Base-by-base conservation (phyloP, 768 basidiomycete species). In the Lepiota brunneoincarnata region DNA sequence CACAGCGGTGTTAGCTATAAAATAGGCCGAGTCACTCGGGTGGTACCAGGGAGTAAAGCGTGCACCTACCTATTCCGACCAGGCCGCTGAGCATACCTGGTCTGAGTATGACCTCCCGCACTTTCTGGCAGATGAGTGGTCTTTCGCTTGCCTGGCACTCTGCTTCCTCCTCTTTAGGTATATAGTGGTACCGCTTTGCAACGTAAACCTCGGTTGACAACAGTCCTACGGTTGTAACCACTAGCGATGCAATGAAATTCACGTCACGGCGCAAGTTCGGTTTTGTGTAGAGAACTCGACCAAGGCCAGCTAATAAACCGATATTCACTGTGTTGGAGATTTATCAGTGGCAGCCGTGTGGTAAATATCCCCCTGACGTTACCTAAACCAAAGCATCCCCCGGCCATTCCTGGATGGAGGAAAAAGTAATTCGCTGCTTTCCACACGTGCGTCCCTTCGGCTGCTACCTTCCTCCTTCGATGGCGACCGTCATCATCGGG, bases 331-430 rank as follows among this genome's bases (percentile, higher is more conserved):
- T 0, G 47, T 38, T 11, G n/a, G n/a, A n/a, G n/a, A n/a, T 12
- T 14, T 53, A 21, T 18, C 43, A 11, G 39, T 37, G 31, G 39
- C 38, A 51, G n/a, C 35, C 28, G 48, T 20, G 34, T 11, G 26
- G n/a, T n/a, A n/a, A n/a, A 21, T 14, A n/a, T 48, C 24, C 31
- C 17, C 34, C 5, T 26, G 23, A 6, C 72, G 79, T 15, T 58
- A 88, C 89, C 76, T 41, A 91, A 64, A 39, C 88, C 88, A 56
- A 91, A 60, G 24, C 90, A 70, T 39, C 90, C 89, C 23, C 90
- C 86, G 9, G 84, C 83, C 47, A 87, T 81, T 21, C 82, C 81
- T 12, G 89, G 88, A 24, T 81, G 76, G 55, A 90, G 69, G 21
- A 90, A 61, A 59, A 78, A 75, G 24, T 78, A 68, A 58, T 82